Percentiles rank a stretch among this genome's conserved stretches.
These are phyloP conservation scores for Crucihimalaya himalaica DNA, from an alignment of 345 rosid species.

Conservation along the genomic window DNA sequence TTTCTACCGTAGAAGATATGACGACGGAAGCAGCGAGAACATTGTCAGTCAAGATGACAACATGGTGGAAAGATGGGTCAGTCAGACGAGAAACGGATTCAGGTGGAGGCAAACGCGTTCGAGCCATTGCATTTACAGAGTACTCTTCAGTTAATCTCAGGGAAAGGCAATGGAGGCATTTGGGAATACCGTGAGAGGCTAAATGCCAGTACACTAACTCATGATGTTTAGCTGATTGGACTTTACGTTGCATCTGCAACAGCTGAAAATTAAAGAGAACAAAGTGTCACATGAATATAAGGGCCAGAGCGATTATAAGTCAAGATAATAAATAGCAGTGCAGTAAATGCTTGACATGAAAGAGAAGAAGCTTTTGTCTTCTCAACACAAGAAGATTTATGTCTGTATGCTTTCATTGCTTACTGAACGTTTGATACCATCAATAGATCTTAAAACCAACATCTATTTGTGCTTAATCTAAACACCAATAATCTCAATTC, in stretches of 20 bases:
- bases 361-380: not conserved
- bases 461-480: constrained; percentile 11
- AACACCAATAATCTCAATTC: constrained; percentile 1
- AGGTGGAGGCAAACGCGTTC: constrained; percentile 79
- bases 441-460: not conserved
- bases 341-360: not conserved
- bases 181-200: constrained; percentile 88
- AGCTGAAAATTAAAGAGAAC: constrained; percentile 50
- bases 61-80: constrained; percentile 69
- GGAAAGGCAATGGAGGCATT: constrained; percentile 82
- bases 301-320: not conserved
- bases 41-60: constrained; percentile 84
- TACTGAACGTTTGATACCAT: not conserved
- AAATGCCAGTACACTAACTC: constrained; percentile 87
- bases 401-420: not conserved
- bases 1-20: constrained; percentile 68
- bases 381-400: not conserved
- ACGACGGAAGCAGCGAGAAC: constrained; percentile 92
- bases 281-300: constrained; percentile 10
- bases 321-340: no score
- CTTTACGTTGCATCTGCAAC: constrained; percentile 68
- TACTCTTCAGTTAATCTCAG: constrained; percentile 87
- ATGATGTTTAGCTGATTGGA: constrained; percentile 69
- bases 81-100: constrained; percentile 67
- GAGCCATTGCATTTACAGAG: constrained; percentile 76